phyloP scores from a whole-genome alignment of 2,329 filamentous ascomycete species.

The Aspergillus arachidicola region DNA sequence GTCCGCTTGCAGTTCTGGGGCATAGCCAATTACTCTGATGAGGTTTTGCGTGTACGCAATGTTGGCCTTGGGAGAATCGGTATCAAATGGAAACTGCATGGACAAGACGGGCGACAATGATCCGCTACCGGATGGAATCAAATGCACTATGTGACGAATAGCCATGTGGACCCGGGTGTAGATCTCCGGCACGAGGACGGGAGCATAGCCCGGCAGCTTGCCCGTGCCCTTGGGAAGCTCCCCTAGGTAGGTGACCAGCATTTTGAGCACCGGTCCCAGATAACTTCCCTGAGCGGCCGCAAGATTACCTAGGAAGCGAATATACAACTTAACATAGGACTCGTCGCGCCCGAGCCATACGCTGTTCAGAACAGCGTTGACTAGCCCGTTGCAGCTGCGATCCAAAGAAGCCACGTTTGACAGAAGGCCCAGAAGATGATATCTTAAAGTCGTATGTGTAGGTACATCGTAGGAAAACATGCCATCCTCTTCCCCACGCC shows the following conservation, averaged over 20 bases:
- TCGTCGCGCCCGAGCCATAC: conserved; percentile 66
- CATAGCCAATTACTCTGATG: conserved; percentile 74
- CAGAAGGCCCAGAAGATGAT: conserved; percentile 62
- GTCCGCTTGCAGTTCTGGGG: conserved; percentile 75
- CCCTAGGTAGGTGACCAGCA: conserved; percentile 78
- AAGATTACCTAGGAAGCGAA: conserved; percentile 62
- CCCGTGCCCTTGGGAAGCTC: conserved; percentile 59
- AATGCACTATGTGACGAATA: conserved; percentile 73
- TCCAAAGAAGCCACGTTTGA: conserved; percentile 59
- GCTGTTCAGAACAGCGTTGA: conserved; percentile 60
- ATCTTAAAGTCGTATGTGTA: conserved; percentile 55
- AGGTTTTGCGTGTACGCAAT: conserved; percentile 88
- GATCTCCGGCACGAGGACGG: conserved; percentile 66
- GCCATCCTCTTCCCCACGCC: conserved; percentile 38
- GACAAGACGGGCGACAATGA: conserved; percentile 69
- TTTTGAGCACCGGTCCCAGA: conserved; percentile 71
- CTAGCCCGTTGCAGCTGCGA: conserved; percentile 59
- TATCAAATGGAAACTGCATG: conserved; percentile 73
- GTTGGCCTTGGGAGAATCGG: conserved; percentile 76
- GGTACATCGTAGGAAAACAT: conserved; percentile 48
- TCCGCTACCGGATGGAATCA: conserved; percentile 77
- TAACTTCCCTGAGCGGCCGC: conserved; percentile 82
- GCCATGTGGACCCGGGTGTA: conserved; percentile 74
- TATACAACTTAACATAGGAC: conserved; percentile 59
- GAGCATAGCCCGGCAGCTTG: conserved; percentile 56